phyloP scores from a whole-genome alignment of 2,329 filamentous ascomycete genomes.

The Erysiphe pulchra region DNA sequence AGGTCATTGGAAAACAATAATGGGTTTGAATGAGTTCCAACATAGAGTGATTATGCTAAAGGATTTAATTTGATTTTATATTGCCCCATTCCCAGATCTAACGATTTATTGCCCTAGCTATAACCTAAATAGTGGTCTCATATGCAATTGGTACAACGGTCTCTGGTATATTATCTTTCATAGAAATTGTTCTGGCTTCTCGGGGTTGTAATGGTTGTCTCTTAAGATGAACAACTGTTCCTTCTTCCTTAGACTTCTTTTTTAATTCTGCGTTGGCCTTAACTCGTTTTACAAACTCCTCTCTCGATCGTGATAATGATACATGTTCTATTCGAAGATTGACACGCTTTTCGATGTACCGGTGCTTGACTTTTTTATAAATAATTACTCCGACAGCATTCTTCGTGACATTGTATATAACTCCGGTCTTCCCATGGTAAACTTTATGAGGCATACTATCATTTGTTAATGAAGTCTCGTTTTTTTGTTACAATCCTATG shows the following conservation, averaged over 20 bases:
- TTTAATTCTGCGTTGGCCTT: constrained; percentile 88
- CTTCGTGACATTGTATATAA: constrained; percentile 99
- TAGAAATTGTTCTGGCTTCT: constrained; percentile 52
- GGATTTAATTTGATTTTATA: no score
- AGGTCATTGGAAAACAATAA: no score
- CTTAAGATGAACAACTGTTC: constrained; percentile 78
- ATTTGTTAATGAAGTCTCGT: not conserved
- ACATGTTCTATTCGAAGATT: constrained; percentile 98
- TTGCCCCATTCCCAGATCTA: no score
- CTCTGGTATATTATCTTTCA: constrained; percentile 67
- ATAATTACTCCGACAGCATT: constrained; percentile 93
- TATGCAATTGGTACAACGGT: constrained; percentile 79
- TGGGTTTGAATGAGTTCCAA: no score
- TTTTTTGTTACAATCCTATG: no score
- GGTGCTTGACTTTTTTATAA: constrained; percentile 98
- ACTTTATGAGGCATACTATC: constrained; percentile 3
- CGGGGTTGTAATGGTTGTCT: constrained; percentile 60
- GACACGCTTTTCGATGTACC: constrained; percentile 99
- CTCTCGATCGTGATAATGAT: constrained; percentile 74
- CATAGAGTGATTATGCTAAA: no score
- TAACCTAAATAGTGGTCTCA: constrained; percentile 79
- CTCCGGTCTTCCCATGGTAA: constrained; percentile 39
- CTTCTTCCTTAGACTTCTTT: constrained; percentile 77
- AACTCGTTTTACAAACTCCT: constrained; percentile 89
- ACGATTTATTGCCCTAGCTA: no score